Evolutionary conservation across 2,329 filamentous ascomycete genomes (phyloP).

Genomic region (Geosmithia putterillii): DNA sequence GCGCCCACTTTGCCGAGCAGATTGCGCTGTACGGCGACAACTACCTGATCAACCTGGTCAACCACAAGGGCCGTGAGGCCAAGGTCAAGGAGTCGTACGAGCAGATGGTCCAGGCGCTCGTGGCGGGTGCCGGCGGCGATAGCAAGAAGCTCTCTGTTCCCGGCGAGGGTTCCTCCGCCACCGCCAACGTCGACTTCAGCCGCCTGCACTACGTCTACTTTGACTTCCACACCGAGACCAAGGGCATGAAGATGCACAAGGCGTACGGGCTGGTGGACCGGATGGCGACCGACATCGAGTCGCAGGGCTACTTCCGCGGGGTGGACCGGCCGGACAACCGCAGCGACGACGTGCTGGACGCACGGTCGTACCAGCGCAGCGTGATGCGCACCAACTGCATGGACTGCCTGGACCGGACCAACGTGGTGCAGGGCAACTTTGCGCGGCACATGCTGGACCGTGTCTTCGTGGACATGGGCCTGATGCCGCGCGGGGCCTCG

Average conservation of each 20-base stretch:
- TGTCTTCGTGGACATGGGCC: conserved; percentile 74
- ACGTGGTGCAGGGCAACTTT: conserved; percentile 96
- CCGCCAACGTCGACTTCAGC: conserved; percentile 44
- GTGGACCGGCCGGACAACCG: conserved; percentile 70
- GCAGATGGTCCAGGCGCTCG: conserved; percentile 66
- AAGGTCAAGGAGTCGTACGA: conserved; percentile 90
- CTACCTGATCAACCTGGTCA: conserved; percentile 93
- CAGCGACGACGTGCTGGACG: conserved; percentile 59
- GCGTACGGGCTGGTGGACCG: conserved; percentile 78
- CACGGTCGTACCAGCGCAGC: conserved; percentile 69
- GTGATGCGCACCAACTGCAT: conserved; percentile 98
- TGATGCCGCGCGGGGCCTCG: conserved; percentile 63
- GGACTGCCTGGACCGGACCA: conserved; percentile 96
- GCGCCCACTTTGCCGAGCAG: conserved; percentile 86
- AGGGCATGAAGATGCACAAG: conserved; percentile 86
- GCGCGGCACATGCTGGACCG: conserved; percentile 80
- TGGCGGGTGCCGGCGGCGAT: conserved; percentile 38
- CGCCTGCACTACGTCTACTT: conserved; percentile 95
- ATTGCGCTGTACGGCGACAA: conserved; percentile 91
- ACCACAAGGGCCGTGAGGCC: conserved; percentile 86
- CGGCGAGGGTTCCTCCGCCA: not conserved
- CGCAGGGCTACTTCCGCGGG: conserved; percentile 86
- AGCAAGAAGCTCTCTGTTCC: conserved; percentile 10
- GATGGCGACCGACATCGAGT: conserved; percentile 60
- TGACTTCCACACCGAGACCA: conserved; percentile 96